phyloP scores from a whole-genome alignment of 2,329 filamentous ascomycete genomes.

The Acarospora socialis region DNA sequence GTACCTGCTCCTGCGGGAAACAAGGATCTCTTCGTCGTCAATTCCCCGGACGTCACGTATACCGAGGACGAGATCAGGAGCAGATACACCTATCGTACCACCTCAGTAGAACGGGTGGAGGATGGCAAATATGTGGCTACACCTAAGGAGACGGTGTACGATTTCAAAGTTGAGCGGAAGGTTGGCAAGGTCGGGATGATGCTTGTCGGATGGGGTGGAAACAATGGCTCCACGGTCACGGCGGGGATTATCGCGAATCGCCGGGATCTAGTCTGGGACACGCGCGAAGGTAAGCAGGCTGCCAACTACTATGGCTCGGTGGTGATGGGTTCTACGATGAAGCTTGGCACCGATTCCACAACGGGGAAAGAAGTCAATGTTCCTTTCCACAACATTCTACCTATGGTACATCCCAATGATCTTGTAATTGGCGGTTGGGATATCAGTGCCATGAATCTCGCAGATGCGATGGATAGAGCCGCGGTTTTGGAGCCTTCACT shows the following conservation, averaged over 20 bases:
- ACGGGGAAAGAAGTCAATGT: constrained; percentile 87
- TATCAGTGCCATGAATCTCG: constrained; percentile 80
- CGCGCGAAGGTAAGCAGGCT: constrained; percentile 68
- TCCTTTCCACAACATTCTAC: constrained; percentile 83
- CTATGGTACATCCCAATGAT: constrained; percentile 96
- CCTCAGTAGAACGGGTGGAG: constrained; percentile 55
- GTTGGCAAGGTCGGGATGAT: constrained; percentile 91
- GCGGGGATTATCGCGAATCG: constrained; percentile 95
- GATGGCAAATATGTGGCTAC: constrained; percentile 69
- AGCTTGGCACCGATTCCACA: constrained; percentile 76
- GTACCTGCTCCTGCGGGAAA: constrained; percentile 29
- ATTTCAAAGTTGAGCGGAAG: constrained; percentile 94
- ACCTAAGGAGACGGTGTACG: constrained; percentile 79
- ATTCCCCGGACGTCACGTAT: constrained; percentile 86
- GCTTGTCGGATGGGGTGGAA: constrained; percentile 95
- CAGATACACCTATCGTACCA: constrained; percentile 95
- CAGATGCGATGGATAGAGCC: constrained; percentile 88
- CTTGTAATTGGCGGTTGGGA: constrained; percentile 94
- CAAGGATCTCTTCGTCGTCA: constrained; percentile 64
- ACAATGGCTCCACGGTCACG: constrained; percentile 95
- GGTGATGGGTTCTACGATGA: constrained; percentile 93
- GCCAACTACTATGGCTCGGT: constrained; percentile 98
- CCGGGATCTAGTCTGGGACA: constrained; percentile 75
- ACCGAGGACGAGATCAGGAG: constrained; percentile 76
- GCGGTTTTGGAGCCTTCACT: constrained; percentile 89